phyloP scores from a whole-genome alignment of 495 filamentous ascomycete species.

The Astrothelium subdiscretum region DNA sequence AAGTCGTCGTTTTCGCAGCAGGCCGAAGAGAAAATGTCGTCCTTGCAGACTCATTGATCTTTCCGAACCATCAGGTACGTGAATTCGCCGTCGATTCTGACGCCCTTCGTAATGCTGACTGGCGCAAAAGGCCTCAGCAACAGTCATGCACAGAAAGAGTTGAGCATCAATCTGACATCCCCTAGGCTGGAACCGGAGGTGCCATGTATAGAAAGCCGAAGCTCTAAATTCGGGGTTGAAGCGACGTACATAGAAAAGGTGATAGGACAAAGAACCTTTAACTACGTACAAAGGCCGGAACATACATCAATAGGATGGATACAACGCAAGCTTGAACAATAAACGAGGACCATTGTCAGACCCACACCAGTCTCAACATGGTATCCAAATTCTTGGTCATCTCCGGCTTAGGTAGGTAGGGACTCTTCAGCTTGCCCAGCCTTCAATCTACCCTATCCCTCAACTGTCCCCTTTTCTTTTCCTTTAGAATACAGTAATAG shows the following conservation, averaged over 20 bases:
- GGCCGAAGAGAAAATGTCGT: conserved; percentile 90
- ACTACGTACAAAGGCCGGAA: background rate
- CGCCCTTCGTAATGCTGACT: conserved; percentile 7
- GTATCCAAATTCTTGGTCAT: too few species aligned
- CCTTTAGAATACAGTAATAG: too few species aligned
- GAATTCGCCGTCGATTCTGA: background rate
- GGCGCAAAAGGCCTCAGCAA: conserved; percentile 35
- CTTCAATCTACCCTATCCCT: too few species aligned
- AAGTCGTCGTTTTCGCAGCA: conserved; percentile 84
- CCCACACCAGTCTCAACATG: too few species aligned
- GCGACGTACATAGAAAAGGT: background rate
- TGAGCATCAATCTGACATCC: conserved; percentile 11
- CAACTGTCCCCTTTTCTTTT: too few species aligned
- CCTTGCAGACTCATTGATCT: conserved; percentile 82
- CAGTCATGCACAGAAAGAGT: conserved; percentile 42
- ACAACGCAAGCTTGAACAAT: too few species aligned
- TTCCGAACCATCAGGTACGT: conserved; percentile 79
- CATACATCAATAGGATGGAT: background rate
- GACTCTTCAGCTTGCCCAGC: too few species aligned
- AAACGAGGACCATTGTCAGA: too few species aligned
- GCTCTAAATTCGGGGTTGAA: background rate
- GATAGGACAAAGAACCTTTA: background rate
- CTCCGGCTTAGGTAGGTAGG: too few species aligned
- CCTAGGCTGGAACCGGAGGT: conserved; percentile 27
- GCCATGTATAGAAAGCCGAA: conserved; percentile 29